phyloP scores from a whole-genome alignment of 2,329 filamentous ascomycete species.

The Cercospora canescens region DNA sequence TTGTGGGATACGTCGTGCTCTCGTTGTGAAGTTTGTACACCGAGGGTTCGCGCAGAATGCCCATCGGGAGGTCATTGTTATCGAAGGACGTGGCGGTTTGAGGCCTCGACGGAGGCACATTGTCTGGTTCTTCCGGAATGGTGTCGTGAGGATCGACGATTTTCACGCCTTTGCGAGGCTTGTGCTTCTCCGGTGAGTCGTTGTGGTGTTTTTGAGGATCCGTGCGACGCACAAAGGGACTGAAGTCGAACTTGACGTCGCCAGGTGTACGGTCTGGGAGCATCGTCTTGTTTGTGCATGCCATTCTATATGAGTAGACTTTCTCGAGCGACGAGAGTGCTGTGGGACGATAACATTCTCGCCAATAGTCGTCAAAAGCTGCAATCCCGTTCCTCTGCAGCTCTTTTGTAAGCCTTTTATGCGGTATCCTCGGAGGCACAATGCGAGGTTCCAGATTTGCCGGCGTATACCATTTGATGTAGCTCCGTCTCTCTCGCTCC shows the following conservation, averaged over 20 bases:
- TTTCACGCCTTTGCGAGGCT: conserved; percentile 63
- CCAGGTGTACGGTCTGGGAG: conserved; percentile 67
- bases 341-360: conserved; percentile 91
- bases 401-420: conserved; percentile 4
- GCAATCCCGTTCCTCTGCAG: conserved; percentile 41
- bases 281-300: conserved; percentile 75
- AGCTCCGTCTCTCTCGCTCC: conserved; percentile 62
- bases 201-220: conserved; percentile 40
- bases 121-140: conserved; percentile 9
- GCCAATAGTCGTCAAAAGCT: conserved; percentile 91
- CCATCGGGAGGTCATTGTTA: conserved; percentile 9
- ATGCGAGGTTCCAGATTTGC: conserved; percentile 65
- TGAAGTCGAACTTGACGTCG: conserved; percentile 77
- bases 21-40: conserved; percentile 6
- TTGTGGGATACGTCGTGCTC: neutral
- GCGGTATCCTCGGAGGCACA: conserved; percentile 49
- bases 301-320: conserved; percentile 90
- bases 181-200: conserved; percentile 57
- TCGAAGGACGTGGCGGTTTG: conserved; percentile 14
- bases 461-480: conserved; percentile 87
- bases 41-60: conserved; percentile 14
- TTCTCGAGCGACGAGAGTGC: conserved; percentile 88
- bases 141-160: conserved; percentile 60
- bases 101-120: conserved; percentile 5
- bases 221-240: conserved; percentile 77